Evolutionary conservation across 2,329 filamentous ascomycete genomes (phyloP), one percentile per base, ranked within the genome.

Genomic region (Cytospora schulzeri): DNA sequence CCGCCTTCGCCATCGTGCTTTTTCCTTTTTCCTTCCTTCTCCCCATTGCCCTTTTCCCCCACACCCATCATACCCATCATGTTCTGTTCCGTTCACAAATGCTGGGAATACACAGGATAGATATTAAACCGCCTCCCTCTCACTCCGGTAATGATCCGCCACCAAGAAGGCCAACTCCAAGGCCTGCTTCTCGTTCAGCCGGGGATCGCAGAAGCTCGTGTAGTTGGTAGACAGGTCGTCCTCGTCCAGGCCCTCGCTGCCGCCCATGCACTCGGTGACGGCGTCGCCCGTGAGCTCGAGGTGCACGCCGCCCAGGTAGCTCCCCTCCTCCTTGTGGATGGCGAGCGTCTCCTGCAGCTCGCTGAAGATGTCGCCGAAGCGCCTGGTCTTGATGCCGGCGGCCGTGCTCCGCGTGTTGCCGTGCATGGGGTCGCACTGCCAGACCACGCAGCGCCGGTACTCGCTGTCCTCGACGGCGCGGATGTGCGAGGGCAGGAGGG

Each of bases 401-500:
- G 86, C 84, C 0, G 91, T 94, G 24, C 85, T 84, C 52, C 83
- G 79, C 45, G 87, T 90, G 78, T 90, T 90, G 68, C 95, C 95
- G 78, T 99, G 95, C 95, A 99, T 99, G 26, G 95, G 95, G 78
- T 99, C 95, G 79, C 94, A 98, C 79, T 98, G 95, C 94, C 94
- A 98, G 71, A 97, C 92, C 4, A 96, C 92, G 26, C 77, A 79
- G 58, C 81, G 76, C 55, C 76, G 76, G 76, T 87, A 88, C 77
- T 88, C 92, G 64, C 91, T 93, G 71, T 83, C 83, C 76, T 95
- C 90, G 29, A 99, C 94, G 45, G 92, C 92, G 70, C 90, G 87
- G 74, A 99, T 98, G 77, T 98, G 95, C 11, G 80, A 83, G 0
- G 93, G 92, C 0, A 99, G 85, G 68, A 96, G 86, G 6, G 84